A percentile compares a stretch with the other conserved stretches of the same genome.
Conservation (phyloP, 176 grass and related monocot genomes). For the Cocos nucifera region DNA sequence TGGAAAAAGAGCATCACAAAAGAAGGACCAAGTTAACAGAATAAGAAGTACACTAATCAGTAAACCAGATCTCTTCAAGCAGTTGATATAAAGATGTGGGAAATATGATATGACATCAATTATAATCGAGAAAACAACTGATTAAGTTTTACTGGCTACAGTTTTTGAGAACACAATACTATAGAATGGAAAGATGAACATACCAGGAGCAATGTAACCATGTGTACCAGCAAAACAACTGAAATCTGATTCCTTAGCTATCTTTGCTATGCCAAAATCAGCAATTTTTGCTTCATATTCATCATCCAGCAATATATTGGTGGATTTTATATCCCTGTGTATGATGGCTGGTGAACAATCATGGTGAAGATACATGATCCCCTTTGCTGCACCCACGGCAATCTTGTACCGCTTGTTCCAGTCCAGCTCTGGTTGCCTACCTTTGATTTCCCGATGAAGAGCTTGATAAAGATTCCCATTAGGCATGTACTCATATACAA, state of each 20-base stretch:
- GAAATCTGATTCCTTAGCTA: conserved; percentile 31
- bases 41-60: too few species aligned
- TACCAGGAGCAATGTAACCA: conserved; percentile 88
- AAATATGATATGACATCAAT: too few species aligned
- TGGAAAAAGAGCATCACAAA: too few species aligned
- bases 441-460: conserved; percentile 40
- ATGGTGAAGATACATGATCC: conserved; percentile 89
- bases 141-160: too few species aligned
- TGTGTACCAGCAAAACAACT: conserved; percentile 81
- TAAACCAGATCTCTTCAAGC: too few species aligned
- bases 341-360: conserved; percentile 74
- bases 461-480: conserved; percentile 73
- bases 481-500: conserved; percentile 90
- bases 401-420: conserved; percentile 57
- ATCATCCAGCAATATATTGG: conserved; percentile 71
- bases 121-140: too few species aligned
- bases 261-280: conserved; percentile 79
- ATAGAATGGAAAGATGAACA: background rate
- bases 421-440: conserved; percentile 31
- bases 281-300: conserved; percentile 75
- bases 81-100: too few species aligned
- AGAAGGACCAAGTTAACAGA: too few species aligned
- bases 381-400: conserved; percentile 60
- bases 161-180: too few species aligned
- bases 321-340: conserved; percentile 85